A percentile compares a stretch with the other conserved stretches of the same genome.
Conservation (phyloP, 371 early-diverging fungal genomes). For the Haplosporangium sp. region DNA sequence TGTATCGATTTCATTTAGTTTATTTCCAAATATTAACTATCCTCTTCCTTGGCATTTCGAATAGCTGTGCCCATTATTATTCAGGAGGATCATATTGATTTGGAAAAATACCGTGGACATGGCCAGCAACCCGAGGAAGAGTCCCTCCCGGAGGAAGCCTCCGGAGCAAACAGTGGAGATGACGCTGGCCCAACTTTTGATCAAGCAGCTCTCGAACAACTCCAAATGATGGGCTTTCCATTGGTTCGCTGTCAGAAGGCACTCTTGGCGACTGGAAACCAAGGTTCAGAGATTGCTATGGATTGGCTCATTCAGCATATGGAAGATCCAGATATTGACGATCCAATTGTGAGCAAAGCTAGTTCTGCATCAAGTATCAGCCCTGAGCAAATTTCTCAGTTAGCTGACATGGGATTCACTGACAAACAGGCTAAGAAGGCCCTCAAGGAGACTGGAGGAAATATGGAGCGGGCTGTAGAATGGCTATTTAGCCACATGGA, state of each 20-base stretch:
- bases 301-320: conserved; percentile 95
- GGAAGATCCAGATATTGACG: conserved; percentile 86
- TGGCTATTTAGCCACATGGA: conserved; percentile 94
- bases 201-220: conserved; percentile 73
- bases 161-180: conserved; percentile 27
- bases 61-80: conserved; percentile 71
- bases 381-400: conserved; percentile 64
- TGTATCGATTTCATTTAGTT: neutral
- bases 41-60: conserved; percentile 9
- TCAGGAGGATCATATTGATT: conserved; percentile 61
- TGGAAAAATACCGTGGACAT: conserved; percentile 72
- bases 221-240: conserved; percentile 93
- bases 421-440: conserved; percentile 84
- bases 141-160: conserved; percentile 75
- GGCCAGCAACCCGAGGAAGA: conserved; percentile 83
- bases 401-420: conserved; percentile 95
- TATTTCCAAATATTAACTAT: too few species aligned
- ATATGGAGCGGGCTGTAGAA: conserved; percentile 93
- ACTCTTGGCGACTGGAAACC: conserved; percentile 81
- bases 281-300: conserved; percentile 90
- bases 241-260: conserved; percentile 86
- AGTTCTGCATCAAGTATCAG: conserved; percentile 52
- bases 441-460: conserved; percentile 83
- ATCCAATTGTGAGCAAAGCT: conserved; percentile 37
- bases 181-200: conserved; percentile 67